Evolutionary conservation across 768 basidiomycete species (phyloP).

Genomic region (Trametopsis cervina): DNA sequence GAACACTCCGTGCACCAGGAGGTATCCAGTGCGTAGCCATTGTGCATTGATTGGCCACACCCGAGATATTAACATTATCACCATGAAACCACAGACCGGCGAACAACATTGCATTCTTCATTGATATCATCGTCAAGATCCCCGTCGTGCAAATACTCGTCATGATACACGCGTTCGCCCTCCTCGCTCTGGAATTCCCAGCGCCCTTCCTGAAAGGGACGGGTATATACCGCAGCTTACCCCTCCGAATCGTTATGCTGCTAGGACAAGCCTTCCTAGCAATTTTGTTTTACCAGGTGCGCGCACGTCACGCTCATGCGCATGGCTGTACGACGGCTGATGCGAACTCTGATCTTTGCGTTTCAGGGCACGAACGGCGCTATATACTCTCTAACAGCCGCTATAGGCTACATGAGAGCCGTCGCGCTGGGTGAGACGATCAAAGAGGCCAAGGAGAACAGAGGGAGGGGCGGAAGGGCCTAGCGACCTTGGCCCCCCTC

Average conservation of each 20-base stretch:
- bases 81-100: conserved; percentile 53
- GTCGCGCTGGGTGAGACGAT: conserved; percentile 62
- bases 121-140: conserved; percentile 65
- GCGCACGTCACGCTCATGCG: conserved; percentile 11
- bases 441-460: conserved; percentile 56
- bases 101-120: conserved; percentile 52
- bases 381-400: conserved; percentile 72
- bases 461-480: conserved; percentile 49
- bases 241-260: conserved; percentile 55
- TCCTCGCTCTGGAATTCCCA: conserved; percentile 70
- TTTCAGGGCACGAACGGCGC: conserved; percentile 76
- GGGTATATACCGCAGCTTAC: conserved; percentile 58
- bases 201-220: conserved; percentile 48
- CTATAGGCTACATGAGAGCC: conserved; percentile 60
- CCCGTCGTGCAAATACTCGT: conserved; percentile 70
- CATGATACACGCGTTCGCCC: conserved; percentile 50
- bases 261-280: conserved; percentile 55
- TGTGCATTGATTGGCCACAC: too few relatives aligned
- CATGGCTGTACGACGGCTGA: background rate
- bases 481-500: conserved; percentile 28
- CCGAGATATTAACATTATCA: too few relatives aligned
- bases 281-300: conserved; percentile 72
- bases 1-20: conserved; percentile 70
- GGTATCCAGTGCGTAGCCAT: conserved; percentile 62
- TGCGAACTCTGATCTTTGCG: too few relatives aligned